Percentiles rank a stretch among this genome's conserved stretches.
These are phyloP conservation scores for Zymoseptoria ardabiliae DNA, from an alignment of 2,329 filamentous ascomycete species.

Conservation along the genomic window DNA sequence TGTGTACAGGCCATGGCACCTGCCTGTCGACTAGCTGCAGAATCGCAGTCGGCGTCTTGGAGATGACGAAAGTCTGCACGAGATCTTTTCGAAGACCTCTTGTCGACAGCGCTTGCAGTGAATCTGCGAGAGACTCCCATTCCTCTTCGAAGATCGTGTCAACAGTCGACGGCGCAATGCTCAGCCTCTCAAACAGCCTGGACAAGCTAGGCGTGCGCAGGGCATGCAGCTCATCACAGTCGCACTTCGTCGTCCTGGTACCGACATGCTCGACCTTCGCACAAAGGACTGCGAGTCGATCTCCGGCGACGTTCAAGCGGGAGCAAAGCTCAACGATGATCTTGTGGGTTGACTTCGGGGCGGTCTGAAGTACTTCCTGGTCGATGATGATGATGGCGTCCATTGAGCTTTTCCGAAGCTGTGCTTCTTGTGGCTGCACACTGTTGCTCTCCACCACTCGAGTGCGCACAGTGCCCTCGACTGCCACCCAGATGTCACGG, in stretches of 20 bases:
- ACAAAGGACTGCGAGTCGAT: constrained; percentile 9
- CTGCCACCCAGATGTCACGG: constrained; percentile 24
- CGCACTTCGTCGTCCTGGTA: constrained; percentile 2
- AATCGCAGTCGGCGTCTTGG: constrained; percentile 7
- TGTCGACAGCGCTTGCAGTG: constrained; percentile 1
- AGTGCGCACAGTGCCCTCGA: constrained; percentile 22
- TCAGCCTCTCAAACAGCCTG: constrained; percentile 11
- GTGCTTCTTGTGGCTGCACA: not conserved
- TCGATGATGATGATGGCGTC: constrained; percentile 12
- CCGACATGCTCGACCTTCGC: constrained; percentile 3
- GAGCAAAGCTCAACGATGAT: constrained; percentile 14
- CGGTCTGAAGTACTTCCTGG: constrained; percentile 4
- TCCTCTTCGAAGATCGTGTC: constrained; percentile 2
- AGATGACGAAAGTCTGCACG: constrained; percentile 12
- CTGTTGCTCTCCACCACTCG: constrained; percentile 8
- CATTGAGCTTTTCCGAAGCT: constrained; percentile 1
- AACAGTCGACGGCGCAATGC: constrained; percentile 9
- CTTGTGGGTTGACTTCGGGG: constrained; percentile 4
- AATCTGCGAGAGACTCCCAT: constrained; percentile 10
- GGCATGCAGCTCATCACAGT: constrained; percentile 11
- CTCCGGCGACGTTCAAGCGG: constrained; percentile 7
- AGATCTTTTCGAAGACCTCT: constrained; percentile 4
- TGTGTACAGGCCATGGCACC: constrained; percentile 12
- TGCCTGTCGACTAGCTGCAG: constrained; percentile 7
- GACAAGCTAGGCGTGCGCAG: constrained; percentile 9